These are phyloP conservation scores for Chlorella sp. DNA, from an alignment of 139 green algal species.

Conservation along the genomic window DNA sequence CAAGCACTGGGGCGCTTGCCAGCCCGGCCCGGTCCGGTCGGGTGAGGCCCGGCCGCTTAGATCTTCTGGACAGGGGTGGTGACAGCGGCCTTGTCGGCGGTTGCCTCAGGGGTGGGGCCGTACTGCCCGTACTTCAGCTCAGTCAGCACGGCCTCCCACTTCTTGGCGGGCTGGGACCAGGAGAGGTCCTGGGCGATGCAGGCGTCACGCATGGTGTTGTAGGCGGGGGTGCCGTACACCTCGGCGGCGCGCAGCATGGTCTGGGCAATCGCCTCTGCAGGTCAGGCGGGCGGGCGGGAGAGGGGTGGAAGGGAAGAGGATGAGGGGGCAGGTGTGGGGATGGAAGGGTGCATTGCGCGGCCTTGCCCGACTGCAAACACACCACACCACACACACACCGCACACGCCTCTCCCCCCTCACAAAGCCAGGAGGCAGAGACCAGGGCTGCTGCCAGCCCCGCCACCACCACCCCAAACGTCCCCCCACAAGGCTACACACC, in stretches of 20 bases:
- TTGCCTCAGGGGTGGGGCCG: constrained; percentile 37
- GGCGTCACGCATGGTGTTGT: constrained; percentile 83
- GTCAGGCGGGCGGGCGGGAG: not conserved
- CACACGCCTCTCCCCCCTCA: not conserved
- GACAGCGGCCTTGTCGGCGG: constrained; percentile 39
- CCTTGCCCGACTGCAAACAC: not conserved
- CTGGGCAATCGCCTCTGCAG: constrained; percentile 69
- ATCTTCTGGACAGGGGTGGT: constrained; percentile 40
- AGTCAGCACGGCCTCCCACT: constrained; percentile 92
- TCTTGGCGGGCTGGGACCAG: constrained; percentile 90
- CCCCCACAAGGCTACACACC: not conserved
- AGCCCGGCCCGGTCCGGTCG: too few species aligned
- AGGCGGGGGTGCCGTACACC: constrained; percentile 81
- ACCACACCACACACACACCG: not conserved
- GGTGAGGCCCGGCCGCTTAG: not conserved
- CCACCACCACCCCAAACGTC: not conserved
- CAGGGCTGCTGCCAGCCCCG: not conserved
- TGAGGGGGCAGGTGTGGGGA: not conserved
- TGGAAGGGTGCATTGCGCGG: too few species aligned
- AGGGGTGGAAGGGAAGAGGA: not conserved
- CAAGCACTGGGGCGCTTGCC: too few species aligned
- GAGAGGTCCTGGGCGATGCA: constrained; percentile 96
- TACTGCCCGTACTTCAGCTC: constrained; percentile 52
- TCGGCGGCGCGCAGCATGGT: constrained; percentile 64
- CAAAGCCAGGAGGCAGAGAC: not conserved